Conservation (phyloP, 1,284 basidiomycete species). For the Cerrena zonata region DNA sequence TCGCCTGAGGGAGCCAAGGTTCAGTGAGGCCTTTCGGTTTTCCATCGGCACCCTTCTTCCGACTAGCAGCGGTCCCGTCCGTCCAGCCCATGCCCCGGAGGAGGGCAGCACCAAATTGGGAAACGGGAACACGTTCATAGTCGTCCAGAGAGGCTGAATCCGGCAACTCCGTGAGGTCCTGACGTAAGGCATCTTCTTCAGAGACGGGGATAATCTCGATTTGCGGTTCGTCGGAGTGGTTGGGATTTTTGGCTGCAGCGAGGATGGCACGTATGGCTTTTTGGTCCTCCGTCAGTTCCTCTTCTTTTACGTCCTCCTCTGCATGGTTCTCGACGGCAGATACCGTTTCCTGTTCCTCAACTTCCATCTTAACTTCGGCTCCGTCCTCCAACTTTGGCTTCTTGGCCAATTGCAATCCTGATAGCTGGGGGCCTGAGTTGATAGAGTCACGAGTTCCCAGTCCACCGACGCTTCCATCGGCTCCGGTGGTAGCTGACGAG, state of each 20-base stretch:
- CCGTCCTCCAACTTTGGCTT: conserved; percentile 32
- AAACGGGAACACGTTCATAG: conserved; percentile 86
- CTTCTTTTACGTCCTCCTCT: conserved; percentile 32
- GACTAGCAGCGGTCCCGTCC: conserved; percentile 68
- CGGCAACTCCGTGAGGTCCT: conserved; percentile 76
- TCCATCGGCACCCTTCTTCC: conserved; percentile 1
- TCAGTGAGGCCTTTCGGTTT: conserved; percentile 43
- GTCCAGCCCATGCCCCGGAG: conserved; percentile 97
- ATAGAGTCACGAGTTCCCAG: conserved; percentile 66
- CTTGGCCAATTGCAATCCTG: conserved; percentile 54
- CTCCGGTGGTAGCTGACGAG: conserved; percentile 53
- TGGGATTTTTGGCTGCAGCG: conserved; percentile 38
- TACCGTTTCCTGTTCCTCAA: conserved; percentile 15
- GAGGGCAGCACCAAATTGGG: conserved; percentile 89
- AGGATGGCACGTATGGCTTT: conserved; percentile 70
- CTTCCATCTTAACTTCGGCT: conserved; percentile 10
- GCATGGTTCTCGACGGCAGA: conserved; percentile 7
- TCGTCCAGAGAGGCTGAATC: conserved; percentile 76
- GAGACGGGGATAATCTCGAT: conserved; percentile 55
- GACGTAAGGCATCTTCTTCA: conserved; percentile 75
- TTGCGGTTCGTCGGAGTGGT: conserved; percentile 26
- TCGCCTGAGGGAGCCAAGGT: conserved; percentile 74
- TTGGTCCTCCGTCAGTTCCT: conserved; percentile 64
- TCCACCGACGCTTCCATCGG: conserved; percentile 75
- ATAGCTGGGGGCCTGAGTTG: conserved; percentile 60